A percentile compares a stretch with the other conserved stretches of the same genome.
phyloP scores from a whole-genome alignment of 371 early-diverging fungal species.

The Dichotomocladium elegans region DNA sequence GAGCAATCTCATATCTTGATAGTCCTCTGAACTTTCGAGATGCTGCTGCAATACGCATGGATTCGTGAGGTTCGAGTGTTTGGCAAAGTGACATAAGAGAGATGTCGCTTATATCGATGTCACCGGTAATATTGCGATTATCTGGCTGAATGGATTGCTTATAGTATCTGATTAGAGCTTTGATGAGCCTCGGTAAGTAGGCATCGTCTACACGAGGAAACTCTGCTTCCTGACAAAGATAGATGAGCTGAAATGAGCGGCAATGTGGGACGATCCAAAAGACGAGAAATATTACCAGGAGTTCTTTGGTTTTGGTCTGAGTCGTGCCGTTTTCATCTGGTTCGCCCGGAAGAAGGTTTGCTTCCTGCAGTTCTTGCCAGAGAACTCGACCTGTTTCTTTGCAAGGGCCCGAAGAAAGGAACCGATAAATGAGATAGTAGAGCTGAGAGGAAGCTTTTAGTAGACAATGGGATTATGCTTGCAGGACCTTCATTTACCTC shows the following conservation, averaged over 20 bases:
- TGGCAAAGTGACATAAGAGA: not conserved
- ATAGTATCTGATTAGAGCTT: not conserved
- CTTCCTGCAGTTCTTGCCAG: slow-evolving; percentile 53
- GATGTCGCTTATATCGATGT: not conserved
- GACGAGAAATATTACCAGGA: not conserved
- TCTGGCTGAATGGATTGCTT: not conserved
- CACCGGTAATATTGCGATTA: not conserved
- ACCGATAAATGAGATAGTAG: slow-evolving; percentile 58
- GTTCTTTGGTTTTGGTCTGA: not conserved
- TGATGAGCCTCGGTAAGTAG: not conserved
- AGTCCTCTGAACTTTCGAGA: not conserved
- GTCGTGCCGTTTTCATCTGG: slow-evolving; percentile 23
- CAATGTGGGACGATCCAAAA: not conserved
- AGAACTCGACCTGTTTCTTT: slow-evolving; percentile 43
- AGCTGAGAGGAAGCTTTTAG: slow-evolving; percentile 28
- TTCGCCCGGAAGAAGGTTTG: slow-evolving; percentile 63
- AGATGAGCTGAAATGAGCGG: not conserved
- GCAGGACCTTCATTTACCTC: not conserved
- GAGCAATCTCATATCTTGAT: not conserved
- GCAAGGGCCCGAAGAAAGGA: slow-evolving; percentile 57
- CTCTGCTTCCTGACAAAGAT: not conserved
- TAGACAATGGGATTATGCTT: not conserved
- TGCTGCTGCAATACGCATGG: too few relatives aligned
- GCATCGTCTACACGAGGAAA: not conserved
- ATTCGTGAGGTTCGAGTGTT: not conserved